phyloP scores from a whole-genome alignment of 768 basidiomycete genomes.

The Sarcodon sp. region DNA sequence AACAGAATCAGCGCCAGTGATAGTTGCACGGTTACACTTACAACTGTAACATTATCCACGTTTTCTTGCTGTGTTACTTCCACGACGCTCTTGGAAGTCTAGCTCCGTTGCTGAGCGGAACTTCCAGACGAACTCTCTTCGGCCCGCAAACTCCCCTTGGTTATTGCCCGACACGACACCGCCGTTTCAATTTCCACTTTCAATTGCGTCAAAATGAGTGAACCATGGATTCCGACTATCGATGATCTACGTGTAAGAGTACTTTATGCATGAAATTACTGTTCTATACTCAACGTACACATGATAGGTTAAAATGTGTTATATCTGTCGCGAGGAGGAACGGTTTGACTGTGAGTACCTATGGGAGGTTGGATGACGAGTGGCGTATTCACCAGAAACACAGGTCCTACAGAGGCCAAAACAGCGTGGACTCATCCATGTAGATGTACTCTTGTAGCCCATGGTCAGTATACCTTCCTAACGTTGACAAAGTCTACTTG shows the following conservation, averaged over 20 bases:
- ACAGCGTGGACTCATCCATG: constrained; percentile 73
- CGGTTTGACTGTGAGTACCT: constrained; percentile 24
- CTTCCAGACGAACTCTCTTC: too few relatives aligned
- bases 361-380: neutral
- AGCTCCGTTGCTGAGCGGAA: too few relatives aligned
- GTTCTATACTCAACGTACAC: neutral
- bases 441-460: constrained; percentile 68
- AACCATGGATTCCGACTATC: constrained; percentile 14
- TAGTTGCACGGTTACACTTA: too few relatives aligned
- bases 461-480: constrained; percentile 13
- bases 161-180: neutral
- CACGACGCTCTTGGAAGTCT: too few relatives aligned
- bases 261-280: neutral
- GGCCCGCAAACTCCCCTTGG: neutral
- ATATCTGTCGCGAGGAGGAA: constrained; percentile 73
- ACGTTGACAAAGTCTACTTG: too few relatives aligned
- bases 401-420: constrained; percentile 20
- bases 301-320: constrained; percentile 56
- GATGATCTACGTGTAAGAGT: constrained; percentile 17
- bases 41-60: too few relatives aligned
- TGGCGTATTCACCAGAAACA: neutral
- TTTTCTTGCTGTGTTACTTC: too few relatives aligned
- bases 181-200: too few relatives aligned
- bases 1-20: too few relatives aligned
- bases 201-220: neutral